Percentiles rank a stretch among this genome's conserved stretches.
These are phyloP conservation scores for Penicillium lividum DNA, from an alignment of 495 filamentous ascomycete genomes.

Conservation along the genomic window DNA sequence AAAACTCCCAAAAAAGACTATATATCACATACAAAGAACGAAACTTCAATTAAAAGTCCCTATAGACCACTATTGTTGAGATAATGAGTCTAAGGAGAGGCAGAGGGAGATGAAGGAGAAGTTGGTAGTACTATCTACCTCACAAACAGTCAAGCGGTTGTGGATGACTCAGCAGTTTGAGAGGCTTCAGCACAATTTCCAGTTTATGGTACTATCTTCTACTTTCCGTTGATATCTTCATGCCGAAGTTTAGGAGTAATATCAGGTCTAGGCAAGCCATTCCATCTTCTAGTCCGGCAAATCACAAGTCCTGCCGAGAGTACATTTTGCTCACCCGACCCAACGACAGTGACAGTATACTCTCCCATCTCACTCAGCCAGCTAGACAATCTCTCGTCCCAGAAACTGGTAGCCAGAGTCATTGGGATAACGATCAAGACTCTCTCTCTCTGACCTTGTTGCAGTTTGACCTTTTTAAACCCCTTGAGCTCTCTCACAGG, in stretches of 20 bases:
- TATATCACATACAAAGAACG: too few species aligned
- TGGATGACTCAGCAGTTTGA: too few species aligned
- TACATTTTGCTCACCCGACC: slow-evolving; percentile 11
- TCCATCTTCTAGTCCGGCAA: neutral
- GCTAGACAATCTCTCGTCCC: slow-evolving; percentile 17
- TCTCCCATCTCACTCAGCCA: slow-evolving; percentile 16
- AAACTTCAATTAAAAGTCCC: too few species aligned
- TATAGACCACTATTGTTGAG: too few species aligned
- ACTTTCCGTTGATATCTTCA: neutral
- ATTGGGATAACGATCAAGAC: slow-evolving; percentile 12
- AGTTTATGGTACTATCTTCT: too few species aligned
- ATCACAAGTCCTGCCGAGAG: neutral
- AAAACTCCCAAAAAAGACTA: too few species aligned
- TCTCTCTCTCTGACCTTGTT: slow-evolving; percentile 1
- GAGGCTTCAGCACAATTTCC: too few species aligned
- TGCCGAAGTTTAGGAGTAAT: neutral
- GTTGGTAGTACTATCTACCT: too few species aligned
- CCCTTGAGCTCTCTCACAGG: slow-evolving; percentile 27
- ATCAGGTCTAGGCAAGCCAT: neutral
- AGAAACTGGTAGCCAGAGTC: slow-evolving; percentile 19
- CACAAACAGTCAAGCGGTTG: too few species aligned
- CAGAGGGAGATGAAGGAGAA: too few species aligned
- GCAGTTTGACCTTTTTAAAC: slow-evolving; percentile 21
- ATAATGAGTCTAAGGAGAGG: too few species aligned
- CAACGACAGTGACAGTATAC: slow-evolving; percentile 14